phyloP scores from a whole-genome alignment of 2,329 filamentous ascomycete species.

The Proliferodiscus dingleyae region DNA sequence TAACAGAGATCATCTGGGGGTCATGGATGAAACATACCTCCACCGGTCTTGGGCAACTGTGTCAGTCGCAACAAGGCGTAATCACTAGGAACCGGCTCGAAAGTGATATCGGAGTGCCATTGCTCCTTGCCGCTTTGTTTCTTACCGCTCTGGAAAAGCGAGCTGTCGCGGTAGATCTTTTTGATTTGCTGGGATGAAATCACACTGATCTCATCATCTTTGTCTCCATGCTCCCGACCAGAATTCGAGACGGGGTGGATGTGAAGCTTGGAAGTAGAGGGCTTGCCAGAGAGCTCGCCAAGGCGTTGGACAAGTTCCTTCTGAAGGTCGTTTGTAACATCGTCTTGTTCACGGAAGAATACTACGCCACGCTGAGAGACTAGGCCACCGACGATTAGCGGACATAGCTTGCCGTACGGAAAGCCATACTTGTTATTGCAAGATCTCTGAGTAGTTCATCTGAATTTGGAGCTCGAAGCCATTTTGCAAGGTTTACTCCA shows the following conservation, averaged over 20 bases:
- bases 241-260: constrained; percentile 56
- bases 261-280: constrained; percentile 50
- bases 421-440: constrained; percentile 39
- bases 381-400: too few species aligned
- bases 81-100: constrained; percentile 59
- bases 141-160: constrained; percentile 35
- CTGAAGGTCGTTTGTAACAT: constrained; percentile 56
- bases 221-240: constrained; percentile 46
- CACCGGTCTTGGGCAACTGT: constrained; percentile 28
- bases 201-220: constrained; percentile 57
- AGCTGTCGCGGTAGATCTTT: constrained; percentile 43
- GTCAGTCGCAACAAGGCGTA: constrained; percentile 45
- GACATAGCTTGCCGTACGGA: constrained; percentile 3
- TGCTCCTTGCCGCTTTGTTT: constrained; percentile 42
- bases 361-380: constrained; percentile 66
- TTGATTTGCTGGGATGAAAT: constrained; percentile 55
- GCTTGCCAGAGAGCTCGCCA: constrained; percentile 54
- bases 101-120: constrained; percentile 63
- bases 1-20: background rate
- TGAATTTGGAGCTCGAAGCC: constrained; percentile 41
- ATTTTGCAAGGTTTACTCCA: constrained; percentile 39
- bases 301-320: constrained; percentile 60
- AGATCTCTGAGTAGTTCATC: constrained; percentile 45
- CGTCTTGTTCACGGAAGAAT: constrained; percentile 63
- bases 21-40: constrained; percentile 20